phyloP scores from a whole-genome alignment of 1,139 yeast species.

The Sugiyamaella pinicola region DNA sequence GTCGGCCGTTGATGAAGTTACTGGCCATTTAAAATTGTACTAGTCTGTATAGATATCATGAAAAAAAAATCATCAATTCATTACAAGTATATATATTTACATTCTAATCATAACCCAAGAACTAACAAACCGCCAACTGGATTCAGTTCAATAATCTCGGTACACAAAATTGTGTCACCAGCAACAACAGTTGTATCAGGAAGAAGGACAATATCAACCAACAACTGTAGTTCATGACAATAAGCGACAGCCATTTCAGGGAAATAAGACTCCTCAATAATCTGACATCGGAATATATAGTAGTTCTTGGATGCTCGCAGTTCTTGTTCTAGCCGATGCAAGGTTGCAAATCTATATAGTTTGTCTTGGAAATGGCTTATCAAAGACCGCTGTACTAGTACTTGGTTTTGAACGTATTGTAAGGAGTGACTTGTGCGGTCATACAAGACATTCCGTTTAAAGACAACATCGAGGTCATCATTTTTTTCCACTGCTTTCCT shows the following conservation, averaged over 20 bases:
- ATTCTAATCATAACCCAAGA: conserved; percentile 29
- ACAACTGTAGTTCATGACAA: conserved; percentile 36
- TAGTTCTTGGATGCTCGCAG: conserved; percentile 26
- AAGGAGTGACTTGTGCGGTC: not conserved
- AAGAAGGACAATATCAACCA: conserved; percentile 33
- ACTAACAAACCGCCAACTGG: conserved; percentile 39
- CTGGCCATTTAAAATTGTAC: conserved; percentile 75
- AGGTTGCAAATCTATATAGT: conserved; percentile 27
- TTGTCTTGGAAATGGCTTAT: conserved; percentile 22
- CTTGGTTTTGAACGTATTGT: not conserved
- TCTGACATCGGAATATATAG: conserved; percentile 35
- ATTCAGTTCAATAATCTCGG: conserved; percentile 39
- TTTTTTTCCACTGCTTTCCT: not conserved
- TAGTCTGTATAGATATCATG: conserved; percentile 36
- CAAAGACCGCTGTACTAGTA: conserved; percentile 20
- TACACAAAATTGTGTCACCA: conserved; percentile 43
- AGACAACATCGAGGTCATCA: conserved; percentile 3
- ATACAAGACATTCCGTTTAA: not conserved
- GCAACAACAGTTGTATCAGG: conserved; percentile 32
- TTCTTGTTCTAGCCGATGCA: conserved; percentile 31
- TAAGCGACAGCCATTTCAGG: conserved; percentile 35
- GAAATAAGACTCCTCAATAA: conserved; percentile 28
- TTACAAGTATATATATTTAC: conserved; percentile 20
- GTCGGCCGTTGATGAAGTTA: conserved; percentile 71
- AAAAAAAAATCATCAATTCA: not conserved